Conservation (phyloP, 371 early-diverging fungal species). For the Mortierella sp. region DNA sequence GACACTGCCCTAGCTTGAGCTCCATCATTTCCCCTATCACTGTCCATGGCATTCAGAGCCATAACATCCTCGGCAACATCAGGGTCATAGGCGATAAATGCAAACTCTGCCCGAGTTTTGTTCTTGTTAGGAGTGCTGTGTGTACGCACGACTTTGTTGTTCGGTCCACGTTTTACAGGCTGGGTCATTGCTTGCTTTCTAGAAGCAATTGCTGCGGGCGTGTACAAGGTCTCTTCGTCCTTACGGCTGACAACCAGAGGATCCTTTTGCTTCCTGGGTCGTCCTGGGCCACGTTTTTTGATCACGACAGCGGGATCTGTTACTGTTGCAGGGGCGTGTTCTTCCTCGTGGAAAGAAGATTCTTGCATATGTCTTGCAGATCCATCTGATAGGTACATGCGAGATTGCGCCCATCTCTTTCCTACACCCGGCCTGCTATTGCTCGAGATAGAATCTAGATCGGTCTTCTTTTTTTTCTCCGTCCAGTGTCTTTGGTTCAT, state of each 20-base stretch:
- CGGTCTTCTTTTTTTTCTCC: neutral
- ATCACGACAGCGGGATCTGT: neutral
- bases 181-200: conserved; percentile 9
- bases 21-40: neutral
- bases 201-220: conserved; percentile 26
- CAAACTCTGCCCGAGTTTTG: conserved; percentile 9
- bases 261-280: conserved; percentile 40
- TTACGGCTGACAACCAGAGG: conserved; percentile 42
- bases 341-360: neutral
- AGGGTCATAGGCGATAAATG: conserved; percentile 28
- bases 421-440: neutral
- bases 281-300: conserved; percentile 37
- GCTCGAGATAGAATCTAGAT: too few relatives aligned
- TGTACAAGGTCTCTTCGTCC: conserved; percentile 43
- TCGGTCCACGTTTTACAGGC: neutral
- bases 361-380: neutral
- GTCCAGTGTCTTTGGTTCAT: neutral
- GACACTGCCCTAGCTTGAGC: neutral
- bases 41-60: conserved; percentile 15
- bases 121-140: neutral
- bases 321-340: neutral
- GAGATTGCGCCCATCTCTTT: conserved; percentile 9
- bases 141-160: conserved; percentile 3
- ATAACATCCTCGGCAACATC: conserved; percentile 38
- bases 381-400: neutral